Percentiles rank a stretch among this genome's conserved stretches.
Conservation (phyloP, 441 rosid genomes). For the Populus hybrid region DNA sequence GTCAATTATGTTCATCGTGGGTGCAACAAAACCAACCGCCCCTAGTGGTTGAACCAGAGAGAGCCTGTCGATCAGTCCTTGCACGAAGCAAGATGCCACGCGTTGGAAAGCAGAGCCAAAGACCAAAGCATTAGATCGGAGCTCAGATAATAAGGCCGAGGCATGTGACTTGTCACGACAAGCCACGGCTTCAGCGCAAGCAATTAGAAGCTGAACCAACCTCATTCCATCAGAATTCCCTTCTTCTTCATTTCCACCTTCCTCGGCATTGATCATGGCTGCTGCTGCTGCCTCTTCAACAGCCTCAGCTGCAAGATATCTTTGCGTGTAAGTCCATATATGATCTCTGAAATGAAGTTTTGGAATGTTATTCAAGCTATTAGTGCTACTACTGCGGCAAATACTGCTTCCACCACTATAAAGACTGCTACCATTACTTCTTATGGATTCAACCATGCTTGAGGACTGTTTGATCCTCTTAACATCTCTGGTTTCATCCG, state of each 20-base stretch:
- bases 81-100: constrained; percentile 66
- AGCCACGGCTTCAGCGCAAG: constrained; percentile 74
- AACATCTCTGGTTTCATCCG: constrained; percentile 28
- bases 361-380: constrained; percentile 28
- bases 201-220: constrained; percentile 49
- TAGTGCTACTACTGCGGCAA: constrained; percentile 30
- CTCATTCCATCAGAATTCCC: constrained; percentile 43
- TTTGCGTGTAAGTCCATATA: constrained; percentile 34
- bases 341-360: constrained; percentile 47
- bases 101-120: constrained; percentile 66
- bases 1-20: constrained; percentile 39
- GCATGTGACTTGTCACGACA: constrained; percentile 58
- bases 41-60: constrained; percentile 50
- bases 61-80: constrained; percentile 53
- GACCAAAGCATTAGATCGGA: constrained; percentile 44
- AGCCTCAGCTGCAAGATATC: constrained; percentile 46
- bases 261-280: constrained; percentile 20
- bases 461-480: constrained; percentile 34
- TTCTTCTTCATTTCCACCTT: constrained; percentile 29
- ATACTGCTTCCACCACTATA: constrained; percentile 19
- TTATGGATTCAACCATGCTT: constrained; percentile 33
- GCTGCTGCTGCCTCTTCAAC: constrained; percentile 46
- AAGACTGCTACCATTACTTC: constrained; percentile 15
- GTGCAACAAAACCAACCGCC: constrained; percentile 22
- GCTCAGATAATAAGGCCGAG: constrained; percentile 48